Evolutionary conservation across 345 rosid genomes (phyloP).

Genomic region (Populus davidiana): DNA sequence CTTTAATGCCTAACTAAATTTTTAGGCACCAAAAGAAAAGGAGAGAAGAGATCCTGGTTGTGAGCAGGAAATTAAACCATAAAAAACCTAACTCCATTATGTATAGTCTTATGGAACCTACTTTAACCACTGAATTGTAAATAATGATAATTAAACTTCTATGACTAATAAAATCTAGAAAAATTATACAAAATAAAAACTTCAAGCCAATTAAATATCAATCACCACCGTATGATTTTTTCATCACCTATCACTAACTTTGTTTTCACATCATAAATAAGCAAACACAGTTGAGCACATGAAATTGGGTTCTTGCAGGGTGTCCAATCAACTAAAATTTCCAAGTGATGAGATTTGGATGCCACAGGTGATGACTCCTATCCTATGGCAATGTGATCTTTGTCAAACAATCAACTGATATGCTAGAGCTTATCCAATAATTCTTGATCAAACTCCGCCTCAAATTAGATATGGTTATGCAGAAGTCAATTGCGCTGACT

Average conservation of each 20-base stretch:
- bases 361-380: not conserved
- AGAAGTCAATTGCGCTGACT: too few relatives aligned
- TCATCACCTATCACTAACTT: not conserved
- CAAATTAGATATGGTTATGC: not conserved
- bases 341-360: not conserved
- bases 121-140: not conserved
- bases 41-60: not conserved
- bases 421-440: not conserved
- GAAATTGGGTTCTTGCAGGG: not conserved
- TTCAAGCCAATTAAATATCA: too few relatives aligned
- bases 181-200: too few relatives aligned
- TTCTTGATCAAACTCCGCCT: too few relatives aligned
- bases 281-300: not conserved
- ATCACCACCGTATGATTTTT: not conserved
- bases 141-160: too few relatives aligned
- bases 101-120: too few relatives aligned
- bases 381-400: not conserved
- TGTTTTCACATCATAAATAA: conserved; percentile 1
- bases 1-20: not conserved
- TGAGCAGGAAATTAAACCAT: not conserved
- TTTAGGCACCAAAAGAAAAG: not conserved
- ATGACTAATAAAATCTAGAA: not conserved
- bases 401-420: not conserved
- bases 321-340: not conserved
- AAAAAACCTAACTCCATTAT: not conserved